Evolutionary conservation across 441 rosid genomes (phyloP).

Genomic region (Jatropha multifida): DNA sequence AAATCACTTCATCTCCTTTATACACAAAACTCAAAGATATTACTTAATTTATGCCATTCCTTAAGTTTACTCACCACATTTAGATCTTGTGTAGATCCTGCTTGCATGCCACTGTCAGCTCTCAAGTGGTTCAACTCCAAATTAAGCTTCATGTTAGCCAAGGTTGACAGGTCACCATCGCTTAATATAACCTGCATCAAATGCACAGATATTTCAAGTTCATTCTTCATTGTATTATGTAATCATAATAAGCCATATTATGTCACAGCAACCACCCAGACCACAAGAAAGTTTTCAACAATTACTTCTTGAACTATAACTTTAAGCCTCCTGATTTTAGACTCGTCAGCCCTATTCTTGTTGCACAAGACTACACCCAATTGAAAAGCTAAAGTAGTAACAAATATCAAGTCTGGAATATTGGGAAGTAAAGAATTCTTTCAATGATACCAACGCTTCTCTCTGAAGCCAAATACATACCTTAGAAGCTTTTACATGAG

Average conservation of each 20-base stretch:
- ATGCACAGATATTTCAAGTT: constrained; percentile 2
- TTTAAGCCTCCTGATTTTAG: background rate
- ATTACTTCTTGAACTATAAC: background rate
- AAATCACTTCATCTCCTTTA: background rate
- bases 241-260: background rate
- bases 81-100: constrained; percentile 30
- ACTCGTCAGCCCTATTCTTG: background rate
- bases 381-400: background rate
- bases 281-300: background rate
- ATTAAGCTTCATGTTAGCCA: constrained; percentile 73
- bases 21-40: background rate
- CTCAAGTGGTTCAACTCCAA: constrained; percentile 54
- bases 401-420: background rate
- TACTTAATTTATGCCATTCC: background rate
- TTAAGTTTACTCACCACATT: constrained; percentile 40
- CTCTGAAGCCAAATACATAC: constrained; percentile 30
- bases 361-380: background rate
- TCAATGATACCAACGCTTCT: background rate
- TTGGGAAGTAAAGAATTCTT: constrained; percentile 6
- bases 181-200: constrained; percentile 62
- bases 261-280: background rate
- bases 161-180: constrained; percentile 73
- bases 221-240: background rate
- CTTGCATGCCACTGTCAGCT: constrained; percentile 24
- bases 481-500: constrained; percentile 75